A percentile compares a stretch with the other conserved stretches of the same genome.
Conservation (phyloP, 176 grass and related monocot genomes). For the Eragrostis curvula region DNA sequence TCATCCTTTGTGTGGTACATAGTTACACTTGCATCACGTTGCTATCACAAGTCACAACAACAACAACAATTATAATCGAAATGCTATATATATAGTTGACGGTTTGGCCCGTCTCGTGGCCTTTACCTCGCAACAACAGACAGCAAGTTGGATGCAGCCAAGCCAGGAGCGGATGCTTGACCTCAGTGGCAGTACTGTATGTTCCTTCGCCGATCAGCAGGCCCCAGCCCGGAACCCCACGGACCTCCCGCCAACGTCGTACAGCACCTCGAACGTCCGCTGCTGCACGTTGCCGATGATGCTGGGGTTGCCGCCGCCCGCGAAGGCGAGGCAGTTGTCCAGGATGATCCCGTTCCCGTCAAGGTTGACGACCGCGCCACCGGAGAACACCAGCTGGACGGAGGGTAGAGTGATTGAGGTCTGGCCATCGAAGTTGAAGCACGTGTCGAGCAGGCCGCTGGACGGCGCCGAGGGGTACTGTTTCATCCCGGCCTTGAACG, state of each 20-base stretch:
- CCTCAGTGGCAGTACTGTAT: no score
- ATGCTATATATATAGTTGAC: background rate
- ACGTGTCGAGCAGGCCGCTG: constrained; percentile 49
- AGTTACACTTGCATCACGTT: constrained; percentile 2
- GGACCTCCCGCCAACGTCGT: constrained; percentile 55
- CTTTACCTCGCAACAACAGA: background rate
- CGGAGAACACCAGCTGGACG: constrained; percentile 55
- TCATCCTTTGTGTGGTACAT: background rate
- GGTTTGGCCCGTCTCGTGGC: constrained; percentile 15
- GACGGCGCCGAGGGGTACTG: constrained; percentile 22
- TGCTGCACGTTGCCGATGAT: constrained; percentile 93
- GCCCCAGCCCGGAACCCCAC: constrained; percentile 56
- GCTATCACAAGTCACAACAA: background rate
- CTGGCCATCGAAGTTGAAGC: constrained; percentile 61
- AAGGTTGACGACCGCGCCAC: constrained; percentile 37
- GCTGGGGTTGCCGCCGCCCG: constrained; percentile 36
- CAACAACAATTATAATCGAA: background rate
- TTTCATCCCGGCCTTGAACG: constrained; percentile 63
- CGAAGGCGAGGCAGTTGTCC: constrained; percentile 78
- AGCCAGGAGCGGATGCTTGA: background rate
- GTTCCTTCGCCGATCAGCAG: constrained; percentile 33
- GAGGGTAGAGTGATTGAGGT: constrained; percentile 36
- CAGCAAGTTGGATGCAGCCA: background rate
- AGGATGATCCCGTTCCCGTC: constrained; percentile 56
- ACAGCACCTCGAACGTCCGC: constrained; percentile 72